These are phyloP conservation scores for Magnolia sinica DNA, from an alignment of 164 flowering plant genomes.

Conservation along the genomic window DNA sequence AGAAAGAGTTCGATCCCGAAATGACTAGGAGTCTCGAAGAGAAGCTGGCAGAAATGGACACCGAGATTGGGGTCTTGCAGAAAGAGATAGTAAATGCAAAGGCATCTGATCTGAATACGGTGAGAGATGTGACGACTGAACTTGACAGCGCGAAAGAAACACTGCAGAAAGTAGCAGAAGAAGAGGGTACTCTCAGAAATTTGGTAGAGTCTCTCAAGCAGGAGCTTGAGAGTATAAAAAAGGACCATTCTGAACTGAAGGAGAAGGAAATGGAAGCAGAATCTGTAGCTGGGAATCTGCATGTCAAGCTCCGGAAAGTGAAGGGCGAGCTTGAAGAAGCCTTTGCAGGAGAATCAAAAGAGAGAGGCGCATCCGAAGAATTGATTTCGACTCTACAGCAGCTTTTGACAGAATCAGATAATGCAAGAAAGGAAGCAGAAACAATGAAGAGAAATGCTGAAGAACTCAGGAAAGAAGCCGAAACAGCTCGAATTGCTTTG, in stretches of 20 bases:
- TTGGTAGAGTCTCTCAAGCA: slow-evolving; percentile 64
- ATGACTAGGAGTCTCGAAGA: slow-evolving; percentile 38
- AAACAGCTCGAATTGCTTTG: slow-evolving; percentile 37
- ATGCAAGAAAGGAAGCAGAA: slow-evolving; percentile 56
- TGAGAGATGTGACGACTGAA: slow-evolving; percentile 53
- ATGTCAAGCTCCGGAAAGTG: slow-evolving; percentile 62
- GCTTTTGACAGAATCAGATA: slow-evolving; percentile 54
- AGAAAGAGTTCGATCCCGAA: slow-evolving; percentile 57
- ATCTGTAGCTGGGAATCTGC: slow-evolving; percentile 65
- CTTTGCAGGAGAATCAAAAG: slow-evolving; percentile 50
- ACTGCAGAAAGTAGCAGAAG: slow-evolving; percentile 73
- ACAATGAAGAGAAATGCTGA: slow-evolving; percentile 56
- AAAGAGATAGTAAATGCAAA: slow-evolving; percentile 53
- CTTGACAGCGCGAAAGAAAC: slow-evolving; percentile 78
- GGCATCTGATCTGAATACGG: slow-evolving; percentile 68
- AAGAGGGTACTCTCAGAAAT: slow-evolving; percentile 53
- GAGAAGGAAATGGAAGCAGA: slow-evolving; percentile 84
- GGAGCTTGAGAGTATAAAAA: slow-evolving; percentile 70
- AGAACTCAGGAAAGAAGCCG: slow-evolving; percentile 62
- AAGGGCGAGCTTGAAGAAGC: slow-evolving; percentile 74
- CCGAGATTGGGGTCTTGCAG: slow-evolving; percentile 46
- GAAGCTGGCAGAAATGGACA: slow-evolving; percentile 44
- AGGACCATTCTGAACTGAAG: slow-evolving; percentile 66
- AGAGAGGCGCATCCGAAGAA: slow-evolving; percentile 60
- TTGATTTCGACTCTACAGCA: slow-evolving; percentile 58